phyloP scores from a whole-genome alignment of 306 rosid genomes.

The Ormosia semicastrata region DNA sequence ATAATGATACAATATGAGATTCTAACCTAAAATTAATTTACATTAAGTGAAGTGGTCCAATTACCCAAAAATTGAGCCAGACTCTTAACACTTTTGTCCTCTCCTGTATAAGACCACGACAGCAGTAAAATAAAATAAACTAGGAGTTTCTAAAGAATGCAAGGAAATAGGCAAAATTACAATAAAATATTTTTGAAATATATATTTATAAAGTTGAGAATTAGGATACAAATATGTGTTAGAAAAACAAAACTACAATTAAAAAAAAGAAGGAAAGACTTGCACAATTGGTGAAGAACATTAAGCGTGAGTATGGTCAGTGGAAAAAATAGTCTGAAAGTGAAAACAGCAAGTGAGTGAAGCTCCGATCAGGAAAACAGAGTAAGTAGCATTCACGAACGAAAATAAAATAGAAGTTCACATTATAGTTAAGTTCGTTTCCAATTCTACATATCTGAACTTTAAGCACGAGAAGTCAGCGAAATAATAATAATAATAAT shows the following conservation, averaged over 20 bases:
- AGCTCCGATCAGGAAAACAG: constrained; percentile 17
- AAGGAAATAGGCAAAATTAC: background rate
- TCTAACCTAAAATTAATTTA: too few relatives aligned
- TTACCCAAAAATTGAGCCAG: too few relatives aligned
- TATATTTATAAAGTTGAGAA: background rate
- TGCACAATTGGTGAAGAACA: background rate
- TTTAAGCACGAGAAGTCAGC: background rate
- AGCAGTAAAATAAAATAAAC: background rate
- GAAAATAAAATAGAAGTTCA: background rate
- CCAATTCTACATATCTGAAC: background rate
- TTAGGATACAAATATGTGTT: background rate
- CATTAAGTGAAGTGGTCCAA: too few relatives aligned
- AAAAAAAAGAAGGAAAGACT: background rate
- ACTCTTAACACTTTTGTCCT: background rate
- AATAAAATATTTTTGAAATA: background rate
- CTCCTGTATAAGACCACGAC: background rate
- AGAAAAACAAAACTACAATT: background rate
- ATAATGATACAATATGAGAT: too few relatives aligned
- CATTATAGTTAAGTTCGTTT: background rate
- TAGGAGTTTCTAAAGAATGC: background rate
- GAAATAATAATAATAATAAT: background rate
- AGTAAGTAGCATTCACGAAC: background rate
- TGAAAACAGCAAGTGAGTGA: constrained; percentile 4
- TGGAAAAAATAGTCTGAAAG: background rate
- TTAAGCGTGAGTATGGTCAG: background rate